Evolutionary conservation across 257 asterid species (phyloP).

Genomic region (Cinchona pubescens): DNA sequence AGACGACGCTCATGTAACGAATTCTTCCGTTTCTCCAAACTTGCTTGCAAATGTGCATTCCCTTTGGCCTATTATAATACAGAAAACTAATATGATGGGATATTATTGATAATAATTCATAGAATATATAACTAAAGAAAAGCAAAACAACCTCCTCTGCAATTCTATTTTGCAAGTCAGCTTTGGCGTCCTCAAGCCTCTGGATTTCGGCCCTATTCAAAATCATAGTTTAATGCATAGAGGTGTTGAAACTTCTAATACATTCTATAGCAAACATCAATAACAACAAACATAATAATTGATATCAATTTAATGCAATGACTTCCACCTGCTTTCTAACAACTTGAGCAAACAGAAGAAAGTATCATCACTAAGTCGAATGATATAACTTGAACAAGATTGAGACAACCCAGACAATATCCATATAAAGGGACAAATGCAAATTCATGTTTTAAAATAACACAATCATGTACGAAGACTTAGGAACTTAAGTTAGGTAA

Average conservation of each 20-base stretch:
- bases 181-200: constrained; percentile 58
- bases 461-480: neutral
- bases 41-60: constrained; percentile 54
- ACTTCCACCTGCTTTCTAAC: neutral
- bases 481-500: constrained; percentile 9
- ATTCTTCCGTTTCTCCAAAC: constrained; percentile 61
- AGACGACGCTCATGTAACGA: constrained; percentile 67
- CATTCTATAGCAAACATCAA: neutral
- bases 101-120: constrained; percentile 2
- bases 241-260: neutral
- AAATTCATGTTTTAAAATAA: neutral
- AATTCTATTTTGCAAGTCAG: constrained; percentile 55
- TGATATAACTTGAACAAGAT: neutral
- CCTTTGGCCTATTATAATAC: constrained; percentile 43
- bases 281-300: neutral
- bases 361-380: neutral
- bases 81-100: constrained; percentile 13
- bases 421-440: neutral
- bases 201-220: constrained; percentile 59
- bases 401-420: neutral
- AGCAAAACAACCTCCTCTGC: constrained; percentile 61
- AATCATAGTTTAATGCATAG: constrained; percentile 19
- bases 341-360: neutral
- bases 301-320: neutral
- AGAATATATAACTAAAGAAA: constrained; percentile 19